phyloP scores from a whole-genome alignment of 805 yeast genomes.

The Torulaspora franciscae region DNA sequence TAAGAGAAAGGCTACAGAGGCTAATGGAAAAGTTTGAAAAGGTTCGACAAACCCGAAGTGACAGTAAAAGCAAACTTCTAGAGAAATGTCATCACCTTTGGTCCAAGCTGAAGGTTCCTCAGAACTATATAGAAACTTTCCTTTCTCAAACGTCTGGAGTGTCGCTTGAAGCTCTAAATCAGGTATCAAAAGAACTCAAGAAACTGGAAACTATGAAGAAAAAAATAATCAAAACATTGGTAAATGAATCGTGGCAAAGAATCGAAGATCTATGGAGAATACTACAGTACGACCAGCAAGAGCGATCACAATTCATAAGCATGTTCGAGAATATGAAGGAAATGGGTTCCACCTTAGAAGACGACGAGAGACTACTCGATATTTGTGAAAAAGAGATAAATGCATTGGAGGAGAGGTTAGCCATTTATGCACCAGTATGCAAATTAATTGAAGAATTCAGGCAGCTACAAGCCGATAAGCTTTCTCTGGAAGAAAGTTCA shows the following conservation, averaged over 20 bases:
- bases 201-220: conserved; percentile 58
- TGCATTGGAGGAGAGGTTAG: conserved; percentile 46
- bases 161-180: conserved; percentile 43
- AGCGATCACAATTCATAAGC: conserved; percentile 46
- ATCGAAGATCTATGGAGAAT: conserved; percentile 60
- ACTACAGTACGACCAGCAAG: conserved; percentile 52
- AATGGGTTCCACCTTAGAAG: conserved; percentile 30
- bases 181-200: conserved; percentile 51
- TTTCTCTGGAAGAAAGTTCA: conserved; percentile 59
- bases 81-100: conserved; percentile 48
- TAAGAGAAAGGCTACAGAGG: conserved; percentile 15
- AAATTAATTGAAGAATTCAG: conserved; percentile 51
- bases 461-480: conserved; percentile 54
- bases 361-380: conserved; percentile 56
- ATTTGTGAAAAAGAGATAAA: conserved; percentile 61
- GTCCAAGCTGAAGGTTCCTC: conserved; percentile 51
- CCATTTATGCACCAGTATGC: conserved; percentile 51
- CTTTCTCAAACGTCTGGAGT: conserved; percentile 41
- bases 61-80: conserved; percentile 32
- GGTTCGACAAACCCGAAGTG: conserved; percentile 36
- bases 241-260: conserved; percentile 53
- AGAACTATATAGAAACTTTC: conserved; percentile 41
- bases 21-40: conserved; percentile 14
- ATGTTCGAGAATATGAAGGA: conserved; percentile 16
- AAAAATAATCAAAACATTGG: conserved; percentile 61